phyloP scores from a whole-genome alignment of 257 asterid genomes.

The Solanum ossicruentum region DNA sequence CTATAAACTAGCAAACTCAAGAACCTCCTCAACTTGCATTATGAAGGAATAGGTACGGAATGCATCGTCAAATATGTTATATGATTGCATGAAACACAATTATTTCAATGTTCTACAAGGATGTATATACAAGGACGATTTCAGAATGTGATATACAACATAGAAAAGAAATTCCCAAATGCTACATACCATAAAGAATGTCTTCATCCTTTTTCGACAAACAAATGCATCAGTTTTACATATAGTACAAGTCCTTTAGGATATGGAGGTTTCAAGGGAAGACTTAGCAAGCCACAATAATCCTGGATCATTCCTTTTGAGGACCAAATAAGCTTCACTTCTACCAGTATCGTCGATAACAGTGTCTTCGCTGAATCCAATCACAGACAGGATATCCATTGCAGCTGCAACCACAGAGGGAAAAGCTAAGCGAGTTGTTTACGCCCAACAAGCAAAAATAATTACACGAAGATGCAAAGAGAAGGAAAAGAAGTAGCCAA shows the following conservation, averaged over 20 bases:
- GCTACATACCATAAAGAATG: neutral
- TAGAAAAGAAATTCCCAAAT: neutral
- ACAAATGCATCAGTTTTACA: neutral
- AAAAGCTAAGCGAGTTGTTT: neutral
- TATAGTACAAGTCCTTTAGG: neutral
- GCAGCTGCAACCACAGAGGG: constrained; percentile 48
- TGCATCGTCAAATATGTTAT: neutral
- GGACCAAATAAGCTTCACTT: constrained; percentile 35
- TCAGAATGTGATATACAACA: neutral
- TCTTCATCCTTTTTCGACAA: neutral
- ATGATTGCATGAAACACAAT: neutral
- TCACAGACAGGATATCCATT: constrained; percentile 37
- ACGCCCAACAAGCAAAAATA: neutral
- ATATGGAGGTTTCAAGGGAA: constrained; percentile 34
- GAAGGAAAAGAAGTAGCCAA: neutral
- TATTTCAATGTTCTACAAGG: neutral
- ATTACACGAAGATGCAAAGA: neutral
- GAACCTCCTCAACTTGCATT: neutral
- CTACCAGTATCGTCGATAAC: constrained; percentile 29
- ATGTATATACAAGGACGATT: neutral
- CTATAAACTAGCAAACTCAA: neutral
- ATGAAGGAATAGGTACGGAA: neutral
- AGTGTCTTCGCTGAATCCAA: constrained; percentile 62
- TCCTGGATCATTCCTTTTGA: constrained; percentile 81
- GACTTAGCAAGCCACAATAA: constrained; percentile 86